Conservation (phyloP, 176 grass and related monocot genomes). For the Metroxylon sagu region DNA sequence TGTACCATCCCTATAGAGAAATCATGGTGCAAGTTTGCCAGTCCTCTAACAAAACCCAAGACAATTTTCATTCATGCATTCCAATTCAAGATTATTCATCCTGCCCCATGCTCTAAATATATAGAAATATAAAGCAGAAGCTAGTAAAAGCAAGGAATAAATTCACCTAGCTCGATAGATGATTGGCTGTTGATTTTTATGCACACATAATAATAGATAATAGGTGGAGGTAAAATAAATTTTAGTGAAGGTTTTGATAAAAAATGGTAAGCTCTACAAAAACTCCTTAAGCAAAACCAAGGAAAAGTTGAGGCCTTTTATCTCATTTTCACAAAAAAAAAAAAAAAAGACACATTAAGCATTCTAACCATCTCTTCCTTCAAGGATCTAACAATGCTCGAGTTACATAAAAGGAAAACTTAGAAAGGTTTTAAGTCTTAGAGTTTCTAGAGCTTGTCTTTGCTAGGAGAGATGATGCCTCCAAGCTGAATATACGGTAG, state of each 20-base stretch:
- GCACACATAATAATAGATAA: too few relatives aligned
- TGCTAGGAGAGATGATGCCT: constrained; percentile 67
- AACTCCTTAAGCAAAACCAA: neutral
- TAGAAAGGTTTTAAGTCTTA: constrained; percentile 15
- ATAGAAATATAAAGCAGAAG: neutral
- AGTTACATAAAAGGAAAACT: neutral
- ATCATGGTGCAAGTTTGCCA: constrained; percentile 86
- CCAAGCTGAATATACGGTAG: constrained; percentile 89
- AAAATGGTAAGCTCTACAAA: constrained; percentile 37
- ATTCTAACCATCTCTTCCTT: neutral
- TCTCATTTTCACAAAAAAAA: neutral
- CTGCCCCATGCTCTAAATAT: constrained; percentile 52
- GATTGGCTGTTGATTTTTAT: too few relatives aligned
- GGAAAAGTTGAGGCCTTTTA: neutral
- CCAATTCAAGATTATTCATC: constrained; percentile 80
- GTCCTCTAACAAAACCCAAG: constrained; percentile 60
- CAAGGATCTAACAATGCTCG: neutral
- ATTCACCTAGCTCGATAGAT: too few relatives aligned
- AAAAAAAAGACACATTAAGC: neutral
- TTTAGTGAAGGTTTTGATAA: too few relatives aligned
- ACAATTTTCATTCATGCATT: constrained; percentile 90
- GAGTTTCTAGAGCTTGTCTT: constrained; percentile 73
- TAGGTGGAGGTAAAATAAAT: too few relatives aligned
- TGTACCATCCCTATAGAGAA: too few relatives aligned
- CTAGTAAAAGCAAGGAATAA: neutral